Evolutionary conservation across 257 asterid species (phyloP).

Genomic region (Gentiana macrophylla): DNA sequence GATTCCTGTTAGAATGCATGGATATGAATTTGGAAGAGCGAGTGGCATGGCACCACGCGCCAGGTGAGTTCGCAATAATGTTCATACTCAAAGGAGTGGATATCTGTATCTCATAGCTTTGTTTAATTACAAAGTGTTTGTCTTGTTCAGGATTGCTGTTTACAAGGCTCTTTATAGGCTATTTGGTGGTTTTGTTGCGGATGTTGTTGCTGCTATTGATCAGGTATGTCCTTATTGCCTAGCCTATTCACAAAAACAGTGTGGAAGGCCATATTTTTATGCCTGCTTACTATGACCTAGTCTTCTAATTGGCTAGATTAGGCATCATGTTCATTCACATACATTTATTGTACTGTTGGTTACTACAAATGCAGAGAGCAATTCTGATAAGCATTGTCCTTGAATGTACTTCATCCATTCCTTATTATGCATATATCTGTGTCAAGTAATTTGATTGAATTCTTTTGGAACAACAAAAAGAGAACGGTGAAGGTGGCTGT

Average conservation of each 20-base stretch:
- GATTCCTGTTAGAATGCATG: constrained; percentile 85
- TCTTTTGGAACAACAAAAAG: too few species aligned
- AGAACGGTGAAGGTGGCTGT: too few species aligned
- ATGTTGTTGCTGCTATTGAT: constrained; percentile 97
- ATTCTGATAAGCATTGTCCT: too few species aligned
- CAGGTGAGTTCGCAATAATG: constrained; percentile 31
- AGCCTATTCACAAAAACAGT: too few species aligned
- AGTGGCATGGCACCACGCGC: constrained; percentile 99
- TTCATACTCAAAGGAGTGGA: not conserved
- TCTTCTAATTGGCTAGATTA: not conserved
- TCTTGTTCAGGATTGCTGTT: constrained; percentile 78
- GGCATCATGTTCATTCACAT: not conserved
- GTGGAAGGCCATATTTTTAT: too few species aligned
- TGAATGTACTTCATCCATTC: too few species aligned
- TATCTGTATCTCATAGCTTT: constrained; percentile 1
- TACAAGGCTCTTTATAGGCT: constrained; percentile 96
- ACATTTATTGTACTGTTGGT: too few species aligned
- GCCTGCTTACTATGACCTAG: not conserved
- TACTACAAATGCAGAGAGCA: too few species aligned
- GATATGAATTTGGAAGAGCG: constrained; percentile 93
- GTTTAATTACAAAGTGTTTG: constrained; percentile 5
- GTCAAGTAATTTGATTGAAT: too few species aligned
- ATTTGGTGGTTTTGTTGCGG: constrained; percentile 95
- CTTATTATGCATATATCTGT: too few species aligned
- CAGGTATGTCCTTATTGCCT: constrained; percentile 41